Evolutionary conservation across 371 early-diverging fungal species (phyloP).

Genomic region (Blastocladiella emersonii): DNA sequence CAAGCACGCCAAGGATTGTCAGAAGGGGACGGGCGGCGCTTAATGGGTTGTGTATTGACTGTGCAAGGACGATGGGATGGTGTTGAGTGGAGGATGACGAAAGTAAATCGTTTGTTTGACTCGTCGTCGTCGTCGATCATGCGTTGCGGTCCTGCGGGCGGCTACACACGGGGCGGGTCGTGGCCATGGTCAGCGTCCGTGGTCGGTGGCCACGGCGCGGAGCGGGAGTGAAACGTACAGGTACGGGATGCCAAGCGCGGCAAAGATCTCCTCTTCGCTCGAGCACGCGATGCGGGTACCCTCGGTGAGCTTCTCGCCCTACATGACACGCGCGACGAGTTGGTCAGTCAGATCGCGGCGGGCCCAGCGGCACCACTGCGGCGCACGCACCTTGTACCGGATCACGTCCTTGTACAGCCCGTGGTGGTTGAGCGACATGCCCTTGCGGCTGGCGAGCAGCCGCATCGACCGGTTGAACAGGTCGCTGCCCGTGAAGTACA

Average conservation of each 20-base stretch:
- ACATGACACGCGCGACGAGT: neutral
- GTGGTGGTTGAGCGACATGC: slow-evolving; percentile 16
- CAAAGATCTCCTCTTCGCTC: slow-evolving; percentile 4
- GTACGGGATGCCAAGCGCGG: slow-evolving; percentile 1
- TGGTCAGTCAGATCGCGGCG: no score
- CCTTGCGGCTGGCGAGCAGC: slow-evolving; percentile 17
- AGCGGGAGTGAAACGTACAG: neutral
- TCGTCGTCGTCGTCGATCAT: no score
- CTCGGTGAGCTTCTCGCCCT: neutral
- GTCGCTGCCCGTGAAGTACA: slow-evolving; percentile 30
- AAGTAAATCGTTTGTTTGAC: no score
- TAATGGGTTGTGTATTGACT: no score
- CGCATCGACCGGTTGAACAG: slow-evolving; percentile 28
- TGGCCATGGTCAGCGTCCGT: no score
- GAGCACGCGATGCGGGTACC: neutral
- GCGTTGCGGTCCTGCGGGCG: no score
- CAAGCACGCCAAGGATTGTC: slow-evolving; percentile 31
- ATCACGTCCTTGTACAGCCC: slow-evolving; percentile 15
- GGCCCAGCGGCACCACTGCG: no score
- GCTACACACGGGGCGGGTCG: no score
- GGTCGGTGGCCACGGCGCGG: no score
- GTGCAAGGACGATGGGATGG: no score
- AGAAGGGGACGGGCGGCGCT: no score
- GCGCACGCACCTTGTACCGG: slow-evolving; percentile 1
- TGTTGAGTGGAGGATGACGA: no score